A percentile compares a stretch with the other conserved stretches of the same genome.
Conservation (phyloP, 768 basidiomycete genomes). For the Pleurotus ostreatus region DNA sequence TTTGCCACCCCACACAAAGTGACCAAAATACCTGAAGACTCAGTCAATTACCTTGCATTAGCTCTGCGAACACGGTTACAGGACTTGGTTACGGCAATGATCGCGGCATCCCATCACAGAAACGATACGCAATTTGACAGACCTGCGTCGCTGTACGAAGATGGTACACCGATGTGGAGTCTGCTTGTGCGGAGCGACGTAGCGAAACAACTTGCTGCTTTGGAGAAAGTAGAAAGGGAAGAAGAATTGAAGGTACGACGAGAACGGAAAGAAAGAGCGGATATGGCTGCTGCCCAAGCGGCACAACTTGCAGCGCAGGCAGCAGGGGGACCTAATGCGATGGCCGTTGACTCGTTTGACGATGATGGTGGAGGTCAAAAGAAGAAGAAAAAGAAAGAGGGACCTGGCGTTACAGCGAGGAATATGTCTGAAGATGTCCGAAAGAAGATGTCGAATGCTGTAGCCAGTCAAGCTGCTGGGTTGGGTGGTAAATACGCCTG, state of each 20-base stretch:
- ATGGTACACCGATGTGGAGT: constrained; percentile 79
- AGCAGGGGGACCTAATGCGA: constrained; percentile 27
- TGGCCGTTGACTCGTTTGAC: constrained; percentile 25
- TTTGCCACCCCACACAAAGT: constrained; percentile 69
- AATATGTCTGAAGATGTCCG: constrained; percentile 91
- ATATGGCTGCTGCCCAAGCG: constrained; percentile 67
- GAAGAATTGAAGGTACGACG: constrained; percentile 74
- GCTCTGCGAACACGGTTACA: constrained; percentile 74
- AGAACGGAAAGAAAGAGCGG: constrained; percentile 75
- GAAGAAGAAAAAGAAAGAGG: constrained; percentile 83
- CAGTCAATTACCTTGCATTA: constrained; percentile 74
- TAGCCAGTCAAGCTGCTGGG: constrained; percentile 87
- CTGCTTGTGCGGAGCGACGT: constrained; percentile 75
- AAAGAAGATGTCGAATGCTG: constrained; percentile 90
- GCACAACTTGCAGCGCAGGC: constrained; percentile 59
- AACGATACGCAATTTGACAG: constrained; percentile 68
- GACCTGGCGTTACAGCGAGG: constrained; percentile 77
- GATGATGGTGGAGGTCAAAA: constrained; percentile 54
- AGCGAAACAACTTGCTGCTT: constrained; percentile 66
- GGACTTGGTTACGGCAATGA: constrained; percentile 64
- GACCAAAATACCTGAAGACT: constrained; percentile 61
- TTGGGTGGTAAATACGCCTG: constrained; percentile 80
- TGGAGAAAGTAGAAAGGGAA: constrained; percentile 80
- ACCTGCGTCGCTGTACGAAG: constrained; percentile 60
- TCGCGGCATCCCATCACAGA: constrained; percentile 64